Conservation (phyloP, 805 yeast genomes). For the Kodamaea kakaduensis region DNA sequence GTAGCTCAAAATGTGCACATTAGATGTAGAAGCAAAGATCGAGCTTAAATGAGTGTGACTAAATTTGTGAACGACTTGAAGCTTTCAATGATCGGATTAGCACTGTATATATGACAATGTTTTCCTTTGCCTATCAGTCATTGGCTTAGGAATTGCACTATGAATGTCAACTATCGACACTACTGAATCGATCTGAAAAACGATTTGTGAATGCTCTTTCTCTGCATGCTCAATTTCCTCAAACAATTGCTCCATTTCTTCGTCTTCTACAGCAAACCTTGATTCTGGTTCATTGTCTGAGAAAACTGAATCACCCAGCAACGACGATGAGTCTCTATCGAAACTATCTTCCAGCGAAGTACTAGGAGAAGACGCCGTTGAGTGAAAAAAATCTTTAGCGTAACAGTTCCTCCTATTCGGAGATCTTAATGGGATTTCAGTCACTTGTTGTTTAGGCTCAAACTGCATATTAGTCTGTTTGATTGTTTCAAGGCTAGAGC, state of each 20-base stretch:
- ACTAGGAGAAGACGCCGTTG: conserved; percentile 13
- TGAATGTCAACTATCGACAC: conserved; percentile 19
- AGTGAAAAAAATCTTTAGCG: not conserved
- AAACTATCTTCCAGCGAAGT: conserved; percentile 19
- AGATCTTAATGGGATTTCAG: conserved; percentile 5
- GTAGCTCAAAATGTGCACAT: too few species aligned
- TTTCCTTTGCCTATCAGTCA: conserved; percentile 7
- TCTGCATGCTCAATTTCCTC: conserved; percentile 19
- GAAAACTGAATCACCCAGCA: conserved; percentile 15
- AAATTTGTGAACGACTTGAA: too few species aligned
- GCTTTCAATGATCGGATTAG: not conserved
- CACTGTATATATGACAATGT: conserved; percentile 11
- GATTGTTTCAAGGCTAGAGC: not conserved
- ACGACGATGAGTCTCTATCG: conserved; percentile 13
- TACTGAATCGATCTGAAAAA: conserved; percentile 23
- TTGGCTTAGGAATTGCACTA: conserved; percentile 5
- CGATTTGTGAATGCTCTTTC: conserved; percentile 14
- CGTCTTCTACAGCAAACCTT: conserved; percentile 8
- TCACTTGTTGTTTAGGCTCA: too few species aligned
- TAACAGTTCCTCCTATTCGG: conserved; percentile 5
- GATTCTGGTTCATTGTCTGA: conserved; percentile 9
- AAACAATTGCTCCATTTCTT: conserved; percentile 17
- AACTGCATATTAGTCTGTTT: too few species aligned
- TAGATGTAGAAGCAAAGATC: conserved; percentile 1
- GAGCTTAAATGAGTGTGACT: not conserved